Evolutionary conservation across 495 filamentous ascomycete species (phyloP).

Genomic region (Annulohypoxylon moriforme): DNA sequence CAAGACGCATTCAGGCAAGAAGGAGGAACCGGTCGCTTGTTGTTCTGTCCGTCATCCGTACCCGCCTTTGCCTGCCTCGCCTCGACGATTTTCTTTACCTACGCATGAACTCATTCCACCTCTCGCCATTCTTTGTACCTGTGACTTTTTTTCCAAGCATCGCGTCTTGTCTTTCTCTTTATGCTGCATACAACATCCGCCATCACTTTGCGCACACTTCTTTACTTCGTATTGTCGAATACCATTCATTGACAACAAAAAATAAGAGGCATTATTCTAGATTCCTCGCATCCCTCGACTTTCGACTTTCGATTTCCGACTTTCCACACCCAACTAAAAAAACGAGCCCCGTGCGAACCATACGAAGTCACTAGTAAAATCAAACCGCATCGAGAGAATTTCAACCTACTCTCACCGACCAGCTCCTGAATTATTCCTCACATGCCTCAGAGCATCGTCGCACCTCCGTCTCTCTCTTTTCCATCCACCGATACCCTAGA

Average conservation of each 20-base stretch:
- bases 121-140: slow-evolving; percentile 46
- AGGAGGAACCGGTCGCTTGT: slow-evolving; percentile 34
- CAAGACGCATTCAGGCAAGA: slow-evolving; percentile 43
- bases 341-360: slow-evolving; percentile 24
- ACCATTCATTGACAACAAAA: slow-evolving; percentile 28
- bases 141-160: slow-evolving; percentile 27
- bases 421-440: background rate
- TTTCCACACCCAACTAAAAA: background rate
- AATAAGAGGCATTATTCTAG: slow-evolving; percentile 28
- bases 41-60: slow-evolving; percentile 45
- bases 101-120: slow-evolving; percentile 44
- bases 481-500: slow-evolving; percentile 27
- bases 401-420: slow-evolving; percentile 1
- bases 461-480: slow-evolving; percentile 25
- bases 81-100: slow-evolving; percentile 42
- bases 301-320: no score
- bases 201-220: slow-evolving; percentile 22
- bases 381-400: slow-evolving; percentile 17
- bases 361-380: slow-evolving; percentile 19
- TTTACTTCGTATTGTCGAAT: slow-evolving; percentile 24
- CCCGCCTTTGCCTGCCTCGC: slow-evolving; percentile 43
- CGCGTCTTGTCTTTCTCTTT: slow-evolving; percentile 39
- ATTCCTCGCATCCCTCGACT: slow-evolving; percentile 31
- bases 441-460: slow-evolving; percentile 40
- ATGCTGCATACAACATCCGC: slow-evolving; percentile 14